Evolutionary conservation across 1,139 yeast species (phyloP), one percentile per base, ranked within the genome.

Genomic region (Blastobotrys serpentis): DNA sequence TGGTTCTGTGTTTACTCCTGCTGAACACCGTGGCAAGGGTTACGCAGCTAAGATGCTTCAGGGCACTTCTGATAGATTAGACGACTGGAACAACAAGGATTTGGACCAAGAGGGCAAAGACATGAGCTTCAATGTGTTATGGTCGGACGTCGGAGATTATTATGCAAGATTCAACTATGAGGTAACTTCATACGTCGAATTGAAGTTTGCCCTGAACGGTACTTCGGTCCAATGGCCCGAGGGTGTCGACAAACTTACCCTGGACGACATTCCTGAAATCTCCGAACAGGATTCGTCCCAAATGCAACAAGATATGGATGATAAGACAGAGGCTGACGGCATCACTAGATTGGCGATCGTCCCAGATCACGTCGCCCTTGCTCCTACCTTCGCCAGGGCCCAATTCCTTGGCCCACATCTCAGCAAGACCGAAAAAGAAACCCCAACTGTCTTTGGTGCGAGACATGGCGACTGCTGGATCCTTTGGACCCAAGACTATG

Each of bases 71-170:
- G 56, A 67, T 13, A 58, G 56, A 43, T 68, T 73, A 52, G 81
- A 78, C 54, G 66, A 71, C 18, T 53, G 54, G 54, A 52, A 56
- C 37, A 56, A 77, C 39, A 68, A 67, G n/a, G 41, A 59, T 23
- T 29, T 63, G 73, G 4, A 54, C 61, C 17, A 59, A 36, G 61
- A 58, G 26, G 61, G 62, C 18, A 46, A 56, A 4, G 54, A 64
- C 37, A 71, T 75, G 48, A 76, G 78, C 14, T 73, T 75, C 47
- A 66, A 75, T 11, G 77, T 75, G 50, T 70, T 84, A 51, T 85
- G 84, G 71, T 82, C 89, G 30, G 94, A 84, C 59, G 76, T 86
- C 34, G 90, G 88, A 4, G 81, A 80, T 49, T 84, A 78, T 63
- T 84, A 85, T 62, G 64, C 71, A 30, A 69, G 72, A 49, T 73